Conservation (phyloP, 345 rosid genomes). For the Sonneratia caseolaris region DNA sequence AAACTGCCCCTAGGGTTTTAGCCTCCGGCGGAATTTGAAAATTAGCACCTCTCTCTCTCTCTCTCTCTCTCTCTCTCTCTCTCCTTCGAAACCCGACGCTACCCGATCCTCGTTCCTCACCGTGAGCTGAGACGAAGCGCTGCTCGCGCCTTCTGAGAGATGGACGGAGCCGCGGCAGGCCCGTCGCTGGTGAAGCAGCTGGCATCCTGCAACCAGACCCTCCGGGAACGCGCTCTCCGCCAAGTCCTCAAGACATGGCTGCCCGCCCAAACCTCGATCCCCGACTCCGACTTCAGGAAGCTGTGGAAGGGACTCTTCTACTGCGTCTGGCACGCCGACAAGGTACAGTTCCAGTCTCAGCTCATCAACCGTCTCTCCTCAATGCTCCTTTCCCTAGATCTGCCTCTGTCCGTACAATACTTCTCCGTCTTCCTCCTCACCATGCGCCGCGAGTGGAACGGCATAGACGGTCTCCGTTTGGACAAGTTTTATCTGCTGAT, state of each 20-base stretch:
- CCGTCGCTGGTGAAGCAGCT: slow-evolving; percentile 58
- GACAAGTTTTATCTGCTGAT: slow-evolving; percentile 86
- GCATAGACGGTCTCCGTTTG: slow-evolving; percentile 70
- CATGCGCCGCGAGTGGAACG: slow-evolving; percentile 93
- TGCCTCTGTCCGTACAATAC: slow-evolving; percentile 45
- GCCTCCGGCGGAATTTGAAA: neutral
- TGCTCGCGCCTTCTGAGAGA: neutral
- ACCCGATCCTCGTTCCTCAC: neutral
- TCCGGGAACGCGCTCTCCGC: slow-evolving; percentile 54
- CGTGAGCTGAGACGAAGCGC: neutral
- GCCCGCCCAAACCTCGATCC: slow-evolving; percentile 44
- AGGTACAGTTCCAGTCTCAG: slow-evolving; percentile 50
- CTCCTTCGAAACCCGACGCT: neutral
- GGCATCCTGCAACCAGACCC: slow-evolving; percentile 52
- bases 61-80: neutral
- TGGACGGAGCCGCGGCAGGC: slow-evolving; percentile 16
- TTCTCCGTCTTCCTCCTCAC: slow-evolving; percentile 69
- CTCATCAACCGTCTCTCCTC: slow-evolving; percentile 58
- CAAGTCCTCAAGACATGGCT: slow-evolving; percentile 58
- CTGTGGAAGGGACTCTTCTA: slow-evolving; percentile 96
- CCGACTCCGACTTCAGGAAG: slow-evolving; percentile 76
- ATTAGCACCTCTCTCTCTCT: neutral
- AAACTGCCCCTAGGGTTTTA: neutral
- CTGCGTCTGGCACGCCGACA: slow-evolving; percentile 96
- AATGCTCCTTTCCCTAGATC: slow-evolving; percentile 37